Percentiles rank a stretch among this genome's conserved stretches.
Evolutionary conservation across 2,329 filamentous ascomycete species (phyloP).

Genomic region (Pseudogymnoascus sp.): DNA sequence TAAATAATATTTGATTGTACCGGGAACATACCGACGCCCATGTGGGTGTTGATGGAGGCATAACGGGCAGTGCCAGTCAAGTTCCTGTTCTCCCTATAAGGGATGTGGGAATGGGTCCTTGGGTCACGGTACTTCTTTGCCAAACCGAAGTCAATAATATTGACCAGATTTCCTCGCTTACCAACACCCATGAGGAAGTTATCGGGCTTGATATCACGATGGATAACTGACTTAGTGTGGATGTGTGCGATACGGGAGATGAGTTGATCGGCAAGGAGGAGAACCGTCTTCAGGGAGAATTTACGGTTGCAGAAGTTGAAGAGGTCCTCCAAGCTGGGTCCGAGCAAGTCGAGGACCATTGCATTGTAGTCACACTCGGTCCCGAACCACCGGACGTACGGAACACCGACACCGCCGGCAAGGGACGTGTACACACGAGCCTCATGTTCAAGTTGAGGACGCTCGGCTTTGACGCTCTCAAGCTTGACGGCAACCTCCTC

Average conservation of each 20-base stretch:
- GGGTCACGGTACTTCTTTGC: slow-evolving; percentile 98
- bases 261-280: slow-evolving; percentile 87
- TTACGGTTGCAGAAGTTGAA: slow-evolving; percentile 99
- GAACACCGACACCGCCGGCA: slow-evolving; percentile 88
- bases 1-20: slow-evolving; percentile 41
- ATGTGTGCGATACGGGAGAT: slow-evolving; percentile 98
- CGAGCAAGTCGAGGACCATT: slow-evolving; percentile 92
- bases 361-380: slow-evolving; percentile 98
- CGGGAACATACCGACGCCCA: background rate
- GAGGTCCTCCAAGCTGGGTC: slow-evolving; percentile 85
- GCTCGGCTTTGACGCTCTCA: slow-evolving; percentile 95
- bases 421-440: slow-evolving; percentile 80
- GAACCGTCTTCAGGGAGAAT: slow-evolving; percentile 92
- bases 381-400: slow-evolving; percentile 95
- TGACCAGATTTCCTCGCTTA: slow-evolving; percentile 96
- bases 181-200: slow-evolving; percentile 98
- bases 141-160: slow-evolving; percentile 93
- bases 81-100: background rate
- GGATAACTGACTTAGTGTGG: slow-evolving; percentile 95
- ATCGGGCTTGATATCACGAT: slow-evolving; percentile 97
- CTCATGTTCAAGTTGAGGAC: slow-evolving; percentile 94
- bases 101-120: slow-evolving; percentile 52
- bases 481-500: slow-evolving; percentile 98
- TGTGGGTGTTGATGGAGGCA: slow-evolving; percentile 1
- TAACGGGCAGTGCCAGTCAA: background rate